Percentiles rank a stretch among this genome's conserved stretches.
phyloP scores from a whole-genome alignment of 208 protist genomes.

The Naegleria lovaniensis region DNA sequence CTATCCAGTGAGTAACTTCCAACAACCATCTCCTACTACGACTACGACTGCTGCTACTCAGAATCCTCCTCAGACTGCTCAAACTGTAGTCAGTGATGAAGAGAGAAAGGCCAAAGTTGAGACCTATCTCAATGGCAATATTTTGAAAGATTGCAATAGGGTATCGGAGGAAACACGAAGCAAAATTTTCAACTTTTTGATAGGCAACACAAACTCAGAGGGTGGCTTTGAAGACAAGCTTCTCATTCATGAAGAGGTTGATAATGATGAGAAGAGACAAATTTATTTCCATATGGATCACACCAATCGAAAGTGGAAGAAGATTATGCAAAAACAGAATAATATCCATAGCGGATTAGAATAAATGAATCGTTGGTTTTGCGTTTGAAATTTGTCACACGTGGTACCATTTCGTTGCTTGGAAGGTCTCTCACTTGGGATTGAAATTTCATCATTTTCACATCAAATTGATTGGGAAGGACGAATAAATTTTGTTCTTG shows the following conservation, averaged over 20 bases:
- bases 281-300: conserved; percentile 8
- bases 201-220: not conserved
- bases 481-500: no score
- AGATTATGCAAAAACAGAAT: not conserved
- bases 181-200: not conserved
- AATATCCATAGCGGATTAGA: not conserved
- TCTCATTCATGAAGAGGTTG: not conserved
- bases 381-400: no score
- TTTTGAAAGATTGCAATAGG: not conserved
- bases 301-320: conserved; percentile 1
- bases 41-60: not conserved
- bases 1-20: not conserved
- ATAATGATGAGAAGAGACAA: not conserved
- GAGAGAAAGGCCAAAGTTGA: not conserved
- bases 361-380: not conserved
- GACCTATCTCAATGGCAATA: not conserved
- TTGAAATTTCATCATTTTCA: no score
- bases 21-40: not conserved
- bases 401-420: no score
- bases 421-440: no score
- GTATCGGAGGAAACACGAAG: not conserved
- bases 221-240: not conserved
- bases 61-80: not conserved
- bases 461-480: no score
- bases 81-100: not conserved